Percentiles rank a stretch among this genome's conserved stretches.
phyloP scores from a whole-genome alignment of 2,329 filamentous ascomycete species.

The Myriosclerotinia duriaeana region DNA sequence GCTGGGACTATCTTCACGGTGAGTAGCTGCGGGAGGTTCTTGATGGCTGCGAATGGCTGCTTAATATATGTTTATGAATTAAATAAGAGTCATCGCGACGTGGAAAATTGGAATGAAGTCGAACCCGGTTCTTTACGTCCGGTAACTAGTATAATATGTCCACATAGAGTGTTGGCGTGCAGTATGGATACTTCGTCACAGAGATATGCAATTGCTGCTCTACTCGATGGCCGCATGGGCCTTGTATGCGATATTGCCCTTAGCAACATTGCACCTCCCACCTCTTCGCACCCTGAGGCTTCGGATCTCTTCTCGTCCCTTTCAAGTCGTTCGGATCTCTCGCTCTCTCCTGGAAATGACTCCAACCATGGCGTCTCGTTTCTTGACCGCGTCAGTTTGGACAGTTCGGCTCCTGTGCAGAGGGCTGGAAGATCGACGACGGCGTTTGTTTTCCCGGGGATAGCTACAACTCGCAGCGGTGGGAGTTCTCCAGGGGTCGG shows the following conservation, averaged over 20 bases:
- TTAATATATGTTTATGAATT: conserved; percentile 56
- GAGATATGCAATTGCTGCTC: conserved; percentile 55
- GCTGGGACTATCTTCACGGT: conserved; percentile 41
- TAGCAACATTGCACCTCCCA: conserved; percentile 9
- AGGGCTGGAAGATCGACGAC: conserved; percentile 20
- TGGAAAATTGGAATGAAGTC: conserved; percentile 1
- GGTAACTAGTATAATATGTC: conserved; percentile 56
- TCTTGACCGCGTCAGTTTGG: conserved; percentile 33
- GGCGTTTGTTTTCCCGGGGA: conserved; percentile 34
- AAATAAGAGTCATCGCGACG: conserved; percentile 30
- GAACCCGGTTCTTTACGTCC: conserved; percentile 43
- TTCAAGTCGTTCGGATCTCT: not conserved
- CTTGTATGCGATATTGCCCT: conserved; percentile 57
- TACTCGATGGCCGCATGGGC: conserved; percentile 60
- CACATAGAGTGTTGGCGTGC: conserved; percentile 55
- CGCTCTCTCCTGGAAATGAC: not conserved
- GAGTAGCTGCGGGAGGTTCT: conserved; percentile 58
- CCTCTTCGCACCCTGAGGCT: not conserved
- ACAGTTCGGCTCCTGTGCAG: conserved; percentile 30
- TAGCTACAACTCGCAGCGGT: conserved; percentile 28
- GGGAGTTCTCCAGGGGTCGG: conserved; percentile 23
- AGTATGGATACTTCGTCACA: conserved; percentile 62
- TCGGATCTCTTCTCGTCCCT: not conserved
- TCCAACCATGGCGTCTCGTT: conserved; percentile 27
- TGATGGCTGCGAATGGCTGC: conserved; percentile 55